These are phyloP conservation scores for Leccinum variicolor DNA, from an alignment of 768 basidiomycete genomes.

Conservation along the genomic window DNA sequence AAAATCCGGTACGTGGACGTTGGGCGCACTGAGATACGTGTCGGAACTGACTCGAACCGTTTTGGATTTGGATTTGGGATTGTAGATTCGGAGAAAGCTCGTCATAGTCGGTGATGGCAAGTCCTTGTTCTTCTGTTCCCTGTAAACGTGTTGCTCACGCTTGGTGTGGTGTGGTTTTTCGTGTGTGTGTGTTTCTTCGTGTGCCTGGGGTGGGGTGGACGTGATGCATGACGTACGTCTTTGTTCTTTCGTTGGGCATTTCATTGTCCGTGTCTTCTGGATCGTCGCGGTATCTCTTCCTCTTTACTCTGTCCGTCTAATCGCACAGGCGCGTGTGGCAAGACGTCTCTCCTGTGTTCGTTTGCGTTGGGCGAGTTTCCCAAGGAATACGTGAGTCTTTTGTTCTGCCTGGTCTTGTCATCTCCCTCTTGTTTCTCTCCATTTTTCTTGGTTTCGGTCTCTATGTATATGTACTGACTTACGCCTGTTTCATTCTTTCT, in stretches of 20 bases:
- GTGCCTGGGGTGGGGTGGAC: not conserved
- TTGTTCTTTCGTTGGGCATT: not conserved
- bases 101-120: slow-evolving; percentile 96
- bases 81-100: slow-evolving; percentile 87
- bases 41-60: not conserved
- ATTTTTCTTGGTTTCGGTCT: not conserved
- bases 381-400: slow-evolving; percentile 81
- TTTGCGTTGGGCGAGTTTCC: slow-evolving; percentile 95
- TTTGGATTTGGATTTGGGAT: not conserved
- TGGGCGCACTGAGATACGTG: not conserved
- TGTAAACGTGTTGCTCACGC: not conserved
- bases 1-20: slow-evolving; percentile 53
- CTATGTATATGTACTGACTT: not conserved
- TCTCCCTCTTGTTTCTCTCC: not conserved
- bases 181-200: not conserved
- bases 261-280: not conserved
- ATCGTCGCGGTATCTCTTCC: too few species aligned
- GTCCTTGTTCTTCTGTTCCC: slow-evolving; percentile 22
- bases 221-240: not conserved
- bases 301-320: not conserved
- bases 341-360: slow-evolving; percentile 87
- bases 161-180: not conserved
- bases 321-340: slow-evolving; percentile 83
- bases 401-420: not conserved
- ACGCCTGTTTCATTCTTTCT: not conserved